Conservation (phyloP, 129 eudicot genomes). For the Pittosporum tobira region DNA sequence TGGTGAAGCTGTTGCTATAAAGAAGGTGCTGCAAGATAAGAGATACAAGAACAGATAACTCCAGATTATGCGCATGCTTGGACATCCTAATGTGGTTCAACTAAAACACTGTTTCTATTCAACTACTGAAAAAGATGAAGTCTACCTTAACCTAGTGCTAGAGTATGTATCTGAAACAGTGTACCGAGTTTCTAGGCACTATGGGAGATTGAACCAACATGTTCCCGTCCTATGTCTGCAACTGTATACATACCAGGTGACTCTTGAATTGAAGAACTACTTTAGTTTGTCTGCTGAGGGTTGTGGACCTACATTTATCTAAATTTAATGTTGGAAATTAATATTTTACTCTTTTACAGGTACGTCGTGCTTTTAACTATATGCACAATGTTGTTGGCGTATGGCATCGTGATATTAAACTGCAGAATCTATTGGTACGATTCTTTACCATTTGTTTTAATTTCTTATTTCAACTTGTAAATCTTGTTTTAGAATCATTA, state of each 20-base stretch:
- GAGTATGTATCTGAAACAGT: constrained; percentile 91
- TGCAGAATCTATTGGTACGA: constrained; percentile 82
- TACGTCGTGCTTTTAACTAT: constrained; percentile 85
- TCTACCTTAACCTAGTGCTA: constrained; percentile 80
- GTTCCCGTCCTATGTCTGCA: constrained; percentile 76
- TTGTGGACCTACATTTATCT: neutral
- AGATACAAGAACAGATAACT: constrained; percentile 97
- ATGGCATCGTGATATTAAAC: constrained; percentile 98
- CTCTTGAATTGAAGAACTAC: neutral
- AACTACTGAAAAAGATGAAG: constrained; percentile 80
- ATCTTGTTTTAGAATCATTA: too few relatives aligned
- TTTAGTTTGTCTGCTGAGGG: neutral
- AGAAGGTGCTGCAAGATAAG: constrained; percentile 91
- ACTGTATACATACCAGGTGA: constrained; percentile 78
- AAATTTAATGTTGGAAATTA: neutral
- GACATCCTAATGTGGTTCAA: constrained; percentile 73
- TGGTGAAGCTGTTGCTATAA: constrained; percentile 85
- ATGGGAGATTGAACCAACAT: constrained; percentile 59
- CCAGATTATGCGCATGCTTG: constrained; percentile 80
- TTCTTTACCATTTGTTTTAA: neutral
- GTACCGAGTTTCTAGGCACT: constrained; percentile 64
- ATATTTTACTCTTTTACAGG: constrained; percentile 31
- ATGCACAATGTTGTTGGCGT: constrained; percentile 84
- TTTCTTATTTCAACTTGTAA: too few relatives aligned
- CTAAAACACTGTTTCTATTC: constrained; percentile 77